Evolutionary conservation across 176 grass and related monocot species (phyloP).

Genomic region (Secale cereale): DNA sequence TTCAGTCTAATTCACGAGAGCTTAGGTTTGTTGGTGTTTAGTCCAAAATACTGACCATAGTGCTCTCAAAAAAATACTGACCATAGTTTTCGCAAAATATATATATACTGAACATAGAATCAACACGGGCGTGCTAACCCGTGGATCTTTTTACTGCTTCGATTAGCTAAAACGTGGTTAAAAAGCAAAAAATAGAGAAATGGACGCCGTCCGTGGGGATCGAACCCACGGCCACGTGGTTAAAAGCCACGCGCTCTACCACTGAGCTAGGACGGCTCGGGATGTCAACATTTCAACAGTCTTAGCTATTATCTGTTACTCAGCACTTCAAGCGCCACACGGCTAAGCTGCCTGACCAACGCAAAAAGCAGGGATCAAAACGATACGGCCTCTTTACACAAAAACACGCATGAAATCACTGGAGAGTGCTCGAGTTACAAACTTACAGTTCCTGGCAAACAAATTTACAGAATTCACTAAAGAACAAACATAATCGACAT

Average conservation of each 20-base stretch:
- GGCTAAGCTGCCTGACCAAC: too few species aligned
- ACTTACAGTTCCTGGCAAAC: not conserved
- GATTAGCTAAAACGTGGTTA: not conserved
- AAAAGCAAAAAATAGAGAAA: rapidly evolving
- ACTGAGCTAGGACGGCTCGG: slow-evolving; percentile 41
- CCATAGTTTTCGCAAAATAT: too few species aligned
- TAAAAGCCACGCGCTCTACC: slow-evolving; percentile 68
- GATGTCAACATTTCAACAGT: rapidly evolving
- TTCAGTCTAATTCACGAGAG: not conserved
- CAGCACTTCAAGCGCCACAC: not conserved
- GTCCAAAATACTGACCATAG: too few species aligned
- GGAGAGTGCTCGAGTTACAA: slow-evolving; percentile 4
- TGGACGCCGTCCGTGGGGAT: slow-evolving; percentile 40
- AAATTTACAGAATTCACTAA: slow-evolving; percentile 31
- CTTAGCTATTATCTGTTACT: not conserved
- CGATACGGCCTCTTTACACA: not conserved
- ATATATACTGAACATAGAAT: too few species aligned
- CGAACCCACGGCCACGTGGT: slow-evolving; percentile 61
- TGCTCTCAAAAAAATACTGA: too few species aligned
- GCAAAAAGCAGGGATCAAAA: not conserved
- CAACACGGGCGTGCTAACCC: too few species aligned
- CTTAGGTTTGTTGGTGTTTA: not conserved
- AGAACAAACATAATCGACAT: slow-evolving; percentile 24
- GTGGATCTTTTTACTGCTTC: not conserved
- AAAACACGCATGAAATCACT: not conserved